These are phyloP conservation scores for Simmondsia chinensis DNA, from an alignment of 148 eudicot genomes.

Conservation along the genomic window DNA sequence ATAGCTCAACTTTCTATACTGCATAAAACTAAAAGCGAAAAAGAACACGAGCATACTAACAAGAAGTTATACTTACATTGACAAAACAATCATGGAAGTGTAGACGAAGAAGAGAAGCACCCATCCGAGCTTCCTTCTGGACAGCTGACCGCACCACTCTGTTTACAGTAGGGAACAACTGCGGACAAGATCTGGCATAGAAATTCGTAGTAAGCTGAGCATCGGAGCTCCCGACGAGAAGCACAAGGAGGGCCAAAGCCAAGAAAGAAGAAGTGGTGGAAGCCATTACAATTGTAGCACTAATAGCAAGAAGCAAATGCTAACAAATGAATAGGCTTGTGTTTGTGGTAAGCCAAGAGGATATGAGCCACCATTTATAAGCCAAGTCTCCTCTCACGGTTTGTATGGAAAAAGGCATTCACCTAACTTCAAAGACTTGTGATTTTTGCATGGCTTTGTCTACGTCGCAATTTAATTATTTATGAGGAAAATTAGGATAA, in stretches of 20 bases:
- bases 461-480: no score
- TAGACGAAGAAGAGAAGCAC: constrained; percentile 16
- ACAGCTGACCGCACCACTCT: constrained; percentile 9
- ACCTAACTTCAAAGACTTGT: no score
- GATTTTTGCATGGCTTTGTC: no score
- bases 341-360: no score
- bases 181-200: constrained; percentile 15
- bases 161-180: constrained; percentile 9
- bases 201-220: constrained; percentile 10
- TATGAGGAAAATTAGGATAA: no score
- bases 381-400: no score
- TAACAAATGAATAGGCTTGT: no score
- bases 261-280: constrained; percentile 6
- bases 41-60: not conserved
- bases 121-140: constrained; percentile 14
- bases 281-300: no score
- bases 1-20: not conserved
- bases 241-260: constrained; percentile 1
- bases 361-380: no score
- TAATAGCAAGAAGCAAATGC: no score
- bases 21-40: not conserved
- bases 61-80: constrained; percentile 24
- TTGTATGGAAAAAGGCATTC: no score
- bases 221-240: constrained; percentile 7
- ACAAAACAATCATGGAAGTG: constrained; percentile 34